phyloP scores from a whole-genome alignment of 257 asterid genomes.

The Gardenia jasminoides region DNA sequence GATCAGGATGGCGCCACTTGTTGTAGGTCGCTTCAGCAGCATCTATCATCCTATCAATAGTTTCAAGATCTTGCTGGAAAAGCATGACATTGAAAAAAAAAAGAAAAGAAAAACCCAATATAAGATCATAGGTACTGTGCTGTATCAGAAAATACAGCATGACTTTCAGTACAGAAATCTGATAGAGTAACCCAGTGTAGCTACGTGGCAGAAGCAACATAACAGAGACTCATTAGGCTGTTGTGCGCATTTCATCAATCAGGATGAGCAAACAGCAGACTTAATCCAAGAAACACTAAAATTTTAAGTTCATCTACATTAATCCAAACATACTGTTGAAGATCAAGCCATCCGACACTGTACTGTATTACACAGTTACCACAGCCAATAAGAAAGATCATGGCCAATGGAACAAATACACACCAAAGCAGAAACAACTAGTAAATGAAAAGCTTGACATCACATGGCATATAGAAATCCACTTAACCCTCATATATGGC shows the following conservation, averaged over 20 bases:
- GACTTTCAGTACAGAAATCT: not conserved
- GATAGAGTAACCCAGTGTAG: not conserved
- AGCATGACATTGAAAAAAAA: not conserved
- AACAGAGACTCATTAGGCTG: not conserved
- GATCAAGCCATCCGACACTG: not conserved
- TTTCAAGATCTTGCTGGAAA: conserved; percentile 79
- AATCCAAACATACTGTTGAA: not conserved
- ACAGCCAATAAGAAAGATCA: not conserved
- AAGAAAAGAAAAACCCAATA: conserved; percentile 10
- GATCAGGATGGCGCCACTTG: conserved; percentile 95
- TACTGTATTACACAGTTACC: not conserved
- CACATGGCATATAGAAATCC: not conserved
- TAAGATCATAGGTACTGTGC: not conserved
- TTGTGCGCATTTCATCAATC: not conserved
- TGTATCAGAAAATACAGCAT: not conserved
- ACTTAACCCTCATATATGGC: not conserved
- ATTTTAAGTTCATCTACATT: not conserved
- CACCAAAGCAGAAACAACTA: not conserved
- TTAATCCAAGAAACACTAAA: not conserved
- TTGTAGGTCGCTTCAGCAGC: conserved; percentile 68
- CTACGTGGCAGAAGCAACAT: not conserved
- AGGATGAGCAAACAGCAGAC: not conserved
- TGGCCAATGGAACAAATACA: not conserved
- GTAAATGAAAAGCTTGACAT: not conserved
- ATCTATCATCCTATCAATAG: conserved; percentile 72